These are phyloP conservation scores for Corynascus novoguineensis DNA, from an alignment of 495 filamentous ascomycete species.

Conservation along the genomic window DNA sequence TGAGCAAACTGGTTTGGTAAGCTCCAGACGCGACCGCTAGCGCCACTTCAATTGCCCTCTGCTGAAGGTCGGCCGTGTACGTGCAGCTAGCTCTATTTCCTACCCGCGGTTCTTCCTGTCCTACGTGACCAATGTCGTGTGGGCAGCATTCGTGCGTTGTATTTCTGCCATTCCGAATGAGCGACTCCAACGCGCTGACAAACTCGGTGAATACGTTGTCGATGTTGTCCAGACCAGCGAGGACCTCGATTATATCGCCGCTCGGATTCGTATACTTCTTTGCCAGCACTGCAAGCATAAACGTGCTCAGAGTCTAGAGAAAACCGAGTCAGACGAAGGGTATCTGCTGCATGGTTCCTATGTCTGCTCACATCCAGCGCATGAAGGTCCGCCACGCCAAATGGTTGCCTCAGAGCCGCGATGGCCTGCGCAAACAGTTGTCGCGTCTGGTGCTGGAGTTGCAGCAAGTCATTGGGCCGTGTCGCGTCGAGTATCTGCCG, in stretches of 20 bases:
- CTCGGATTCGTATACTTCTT: slow-evolving; percentile 96
- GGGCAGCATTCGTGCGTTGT: slow-evolving; percentile 28
- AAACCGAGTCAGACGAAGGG: not conserved
- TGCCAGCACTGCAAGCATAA: slow-evolving; percentile 69
- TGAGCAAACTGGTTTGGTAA: slow-evolving; percentile 87
- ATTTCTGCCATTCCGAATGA: slow-evolving; percentile 71
- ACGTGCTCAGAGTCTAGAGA: slow-evolving; percentile 77
- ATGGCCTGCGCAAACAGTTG: slow-evolving; percentile 72
- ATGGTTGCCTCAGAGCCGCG: slow-evolving; percentile 57
- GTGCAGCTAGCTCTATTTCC: slow-evolving; percentile 10
- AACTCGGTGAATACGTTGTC: slow-evolving; percentile 85
- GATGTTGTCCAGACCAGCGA: slow-evolving; percentile 82
- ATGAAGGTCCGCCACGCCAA: slow-evolving; percentile 61
- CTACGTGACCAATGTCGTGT: slow-evolving; percentile 11
- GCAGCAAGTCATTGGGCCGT: slow-evolving; percentile 66
- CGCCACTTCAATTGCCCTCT: slow-evolving; percentile 74
- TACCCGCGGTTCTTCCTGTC: slow-evolving; percentile 2
- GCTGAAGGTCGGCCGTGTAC: slow-evolving; percentile 53
- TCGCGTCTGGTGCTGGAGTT: slow-evolving; percentile 67
- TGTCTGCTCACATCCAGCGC: slow-evolving; percentile 73
- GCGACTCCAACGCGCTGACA: slow-evolving; percentile 70
- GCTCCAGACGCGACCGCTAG: slow-evolving; percentile 84
- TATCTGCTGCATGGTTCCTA: not conserved
- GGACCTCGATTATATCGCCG: slow-evolving; percentile 84
- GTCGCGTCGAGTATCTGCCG: slow-evolving; percentile 60